phyloP scores from a whole-genome alignment of 179 eudicot genomes.

The Drosera spatulata region DNA sequence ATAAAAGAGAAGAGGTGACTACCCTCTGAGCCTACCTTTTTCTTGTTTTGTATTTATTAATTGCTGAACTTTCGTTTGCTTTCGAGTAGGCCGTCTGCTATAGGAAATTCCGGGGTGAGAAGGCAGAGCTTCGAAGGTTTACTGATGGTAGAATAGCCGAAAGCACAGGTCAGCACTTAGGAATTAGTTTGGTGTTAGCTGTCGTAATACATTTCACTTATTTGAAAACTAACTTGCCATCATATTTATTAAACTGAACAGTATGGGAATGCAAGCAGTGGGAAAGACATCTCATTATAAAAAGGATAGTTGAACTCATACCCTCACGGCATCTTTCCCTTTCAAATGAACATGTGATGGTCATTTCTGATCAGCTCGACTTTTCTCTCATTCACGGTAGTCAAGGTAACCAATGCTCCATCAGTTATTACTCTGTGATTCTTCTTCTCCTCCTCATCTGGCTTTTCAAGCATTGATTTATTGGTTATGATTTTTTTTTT shows the following conservation, averaged over 20 bases:
- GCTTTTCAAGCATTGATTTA: too few relatives aligned
- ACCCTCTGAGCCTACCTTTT: neutral
- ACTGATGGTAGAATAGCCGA: conserved; percentile 83
- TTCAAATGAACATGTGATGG: conserved; percentile 36
- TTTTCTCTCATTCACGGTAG: conserved; percentile 51
- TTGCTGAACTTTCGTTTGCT: neutral
- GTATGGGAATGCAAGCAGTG: conserved; percentile 75
- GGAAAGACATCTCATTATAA: conserved; percentile 72
- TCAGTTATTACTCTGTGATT: neutral
- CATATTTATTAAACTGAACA: conserved; percentile 15
- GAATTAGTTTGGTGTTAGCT: conserved; percentile 2
- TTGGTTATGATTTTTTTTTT: too few relatives aligned
- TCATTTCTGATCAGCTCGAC: conserved; percentile 79
- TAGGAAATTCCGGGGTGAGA: conserved; percentile 89
- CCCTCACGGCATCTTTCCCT: conserved; percentile 65
- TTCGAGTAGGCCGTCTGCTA: conserved; percentile 45
- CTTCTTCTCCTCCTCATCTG: conserved; percentile 1
- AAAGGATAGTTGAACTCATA: conserved; percentile 63
- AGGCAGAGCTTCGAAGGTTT: conserved; percentile 66
- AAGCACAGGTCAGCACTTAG: conserved; percentile 60
- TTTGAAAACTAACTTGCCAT: conserved; percentile 9
- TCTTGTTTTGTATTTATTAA: too few relatives aligned
- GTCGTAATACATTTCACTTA: conserved; percentile 4
- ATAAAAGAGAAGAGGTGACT: conserved; percentile 70
- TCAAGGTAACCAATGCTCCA: conserved; percentile 35